Evolutionary conservation across 805 yeast species (phyloP).

Genomic region (Geotrichum ghanense): DNA sequence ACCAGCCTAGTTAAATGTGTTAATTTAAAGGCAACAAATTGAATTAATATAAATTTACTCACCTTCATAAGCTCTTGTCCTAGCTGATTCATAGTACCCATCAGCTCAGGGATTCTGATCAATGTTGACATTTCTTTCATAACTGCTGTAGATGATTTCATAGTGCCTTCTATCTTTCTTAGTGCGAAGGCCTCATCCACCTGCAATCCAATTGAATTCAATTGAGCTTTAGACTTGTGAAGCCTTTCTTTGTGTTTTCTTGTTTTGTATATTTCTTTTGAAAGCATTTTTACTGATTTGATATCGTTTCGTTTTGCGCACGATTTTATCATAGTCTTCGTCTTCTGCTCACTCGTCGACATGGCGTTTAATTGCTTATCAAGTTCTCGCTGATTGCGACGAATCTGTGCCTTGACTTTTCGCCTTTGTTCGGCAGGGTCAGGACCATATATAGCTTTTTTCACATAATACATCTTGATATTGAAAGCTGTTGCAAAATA

Average conservation of each 20-base stretch:
- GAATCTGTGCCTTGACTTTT: conserved; percentile 63
- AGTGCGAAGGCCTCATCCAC: conserved; percentile 85
- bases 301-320: conserved; percentile 68
- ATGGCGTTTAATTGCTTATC: conserved; percentile 66
- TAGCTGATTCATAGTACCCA: conserved; percentile 72
- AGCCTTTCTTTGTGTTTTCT: conserved; percentile 65
- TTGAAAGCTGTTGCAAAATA: too few species aligned
- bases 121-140: conserved; percentile 83
- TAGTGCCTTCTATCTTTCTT: conserved; percentile 69
- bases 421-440: conserved; percentile 80
- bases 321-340: conserved; percentile 62
- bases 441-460: conserved; percentile 90
- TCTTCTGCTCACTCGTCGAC: conserved; percentile 52
- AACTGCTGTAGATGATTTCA: conserved; percentile 64
- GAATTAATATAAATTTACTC: neutral
- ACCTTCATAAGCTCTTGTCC: conserved; percentile 64
- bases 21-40: neutral
- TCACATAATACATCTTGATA: conserved; percentile 70
- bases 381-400: conserved; percentile 75
- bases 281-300: conserved; percentile 66
- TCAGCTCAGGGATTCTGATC: conserved; percentile 67
- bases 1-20: conserved; percentile 22
- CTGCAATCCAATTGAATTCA: conserved; percentile 79
- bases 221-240: conserved; percentile 70
- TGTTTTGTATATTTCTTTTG: conserved; percentile 66